Conservation (phyloP, 139 green algal genomes). For the Picochlorum sp. region DNA sequence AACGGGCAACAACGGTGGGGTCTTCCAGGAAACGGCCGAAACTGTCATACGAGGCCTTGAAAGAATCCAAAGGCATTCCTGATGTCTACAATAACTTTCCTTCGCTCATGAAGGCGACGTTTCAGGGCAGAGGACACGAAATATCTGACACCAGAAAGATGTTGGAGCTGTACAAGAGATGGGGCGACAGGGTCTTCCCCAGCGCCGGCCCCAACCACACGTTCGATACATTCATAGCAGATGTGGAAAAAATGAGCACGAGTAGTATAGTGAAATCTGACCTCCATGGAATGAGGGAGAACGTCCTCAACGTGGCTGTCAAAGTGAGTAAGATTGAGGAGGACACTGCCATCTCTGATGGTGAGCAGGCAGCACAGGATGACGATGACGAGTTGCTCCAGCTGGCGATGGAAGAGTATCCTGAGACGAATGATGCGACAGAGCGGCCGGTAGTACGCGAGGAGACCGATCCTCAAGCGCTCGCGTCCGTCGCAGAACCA, state of each 20-base stretch:
- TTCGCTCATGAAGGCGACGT: constrained; percentile 12
- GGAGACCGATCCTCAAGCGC: not conserved
- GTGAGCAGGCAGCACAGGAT: constrained; percentile 8
- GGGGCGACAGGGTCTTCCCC: constrained; percentile 39
- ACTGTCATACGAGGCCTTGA: constrained; percentile 34
- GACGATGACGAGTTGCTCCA: constrained; percentile 25
- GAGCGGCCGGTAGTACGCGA: not conserved
- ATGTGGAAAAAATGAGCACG: constrained; percentile 30
- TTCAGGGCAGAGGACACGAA: constrained; percentile 34
- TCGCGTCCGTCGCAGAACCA: too few species aligned
- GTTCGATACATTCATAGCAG: constrained; percentile 38
- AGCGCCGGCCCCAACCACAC: not conserved
- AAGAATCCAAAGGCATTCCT: constrained; percentile 22
- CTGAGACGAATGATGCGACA: not conserved
- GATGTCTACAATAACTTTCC: constrained; percentile 34
- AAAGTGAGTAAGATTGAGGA: not conserved
- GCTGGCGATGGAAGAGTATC: constrained; percentile 11
- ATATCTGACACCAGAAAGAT: constrained; percentile 33
- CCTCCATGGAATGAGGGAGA: constrained; percentile 13
- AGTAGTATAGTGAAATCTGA: constrained; percentile 9
- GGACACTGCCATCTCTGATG: not conserved
- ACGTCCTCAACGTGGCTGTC: constrained; percentile 23
- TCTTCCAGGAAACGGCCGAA: constrained; percentile 32
- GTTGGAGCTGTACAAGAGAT: constrained; percentile 47
- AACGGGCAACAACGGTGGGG: constrained; percentile 7